Conservation (phyloP, 2,329 filamentous ascomycete genomes). For the Didymella exigua region DNA sequence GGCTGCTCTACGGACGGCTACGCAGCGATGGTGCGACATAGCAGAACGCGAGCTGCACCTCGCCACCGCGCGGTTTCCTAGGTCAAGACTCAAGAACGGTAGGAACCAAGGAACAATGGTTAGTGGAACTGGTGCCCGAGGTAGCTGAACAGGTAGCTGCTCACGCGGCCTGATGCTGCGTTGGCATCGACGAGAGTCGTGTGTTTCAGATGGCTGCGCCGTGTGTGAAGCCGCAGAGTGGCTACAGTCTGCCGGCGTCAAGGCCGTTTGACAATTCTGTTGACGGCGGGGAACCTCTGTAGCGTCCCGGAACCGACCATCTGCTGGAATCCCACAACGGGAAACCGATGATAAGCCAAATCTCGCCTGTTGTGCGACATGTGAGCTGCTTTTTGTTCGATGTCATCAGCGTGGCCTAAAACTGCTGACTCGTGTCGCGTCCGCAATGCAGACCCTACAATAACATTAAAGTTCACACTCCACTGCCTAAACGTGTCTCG, state of each 20-base stretch:
- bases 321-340: constrained; percentile 13
- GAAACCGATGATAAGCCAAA: neutral
- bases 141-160: constrained; percentile 10
- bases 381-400: constrained; percentile 7
- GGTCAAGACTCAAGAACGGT: neutral
- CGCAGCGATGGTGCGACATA: constrained; percentile 44
- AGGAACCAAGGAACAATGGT: constrained; percentile 6
- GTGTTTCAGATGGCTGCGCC: constrained; percentile 33
- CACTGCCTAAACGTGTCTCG: neutral
- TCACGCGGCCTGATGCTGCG: constrained; percentile 19
- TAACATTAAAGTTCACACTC: neutral
- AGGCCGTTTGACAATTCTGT: constrained; percentile 21
- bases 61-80: constrained; percentile 22
- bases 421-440: constrained; percentile 4
- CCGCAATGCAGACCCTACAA: neutral
- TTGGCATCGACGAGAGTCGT: constrained; percentile 12
- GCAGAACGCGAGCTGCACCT: constrained; percentile 34
- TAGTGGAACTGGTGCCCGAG: constrained; percentile 31
- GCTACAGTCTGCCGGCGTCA: constrained; percentile 19
- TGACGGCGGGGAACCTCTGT: constrained; percentile 10
- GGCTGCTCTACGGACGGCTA: constrained; percentile 28
- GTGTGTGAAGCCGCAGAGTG: constrained; percentile 16
- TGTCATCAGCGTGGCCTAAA: constrained; percentile 2
- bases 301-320: constrained; percentile 5
- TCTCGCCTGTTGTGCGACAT: constrained; percentile 9